Percentiles rank a stretch among this genome's conserved stretches.
Evolutionary conservation across 371 early-diverging fungal genomes (phyloP).

Genomic region (Cokeromyces recurvatus): DNA sequence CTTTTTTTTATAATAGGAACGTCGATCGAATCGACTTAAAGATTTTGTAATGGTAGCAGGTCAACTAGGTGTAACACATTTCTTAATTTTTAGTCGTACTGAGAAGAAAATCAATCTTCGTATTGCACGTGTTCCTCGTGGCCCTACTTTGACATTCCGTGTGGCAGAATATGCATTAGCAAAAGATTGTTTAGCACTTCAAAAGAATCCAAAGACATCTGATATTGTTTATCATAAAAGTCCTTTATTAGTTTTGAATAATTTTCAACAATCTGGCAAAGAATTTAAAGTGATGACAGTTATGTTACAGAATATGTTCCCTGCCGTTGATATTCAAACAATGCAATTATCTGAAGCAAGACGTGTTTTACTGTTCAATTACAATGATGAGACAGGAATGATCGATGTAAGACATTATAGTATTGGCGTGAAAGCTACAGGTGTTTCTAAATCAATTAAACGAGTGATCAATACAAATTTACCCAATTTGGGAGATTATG

Average conservation of each 20-base stretch:
- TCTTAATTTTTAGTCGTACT: conserved; percentile 85
- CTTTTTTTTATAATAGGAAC: conserved; percentile 52
- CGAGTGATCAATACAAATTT: conserved; percentile 70
- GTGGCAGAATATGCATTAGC: conserved; percentile 80
- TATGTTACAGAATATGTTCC: conserved; percentile 95
- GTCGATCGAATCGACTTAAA: conserved; percentile 85
- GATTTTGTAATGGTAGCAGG: conserved; percentile 91
- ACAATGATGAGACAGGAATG: conserved; percentile 75
- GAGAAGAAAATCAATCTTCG: conserved; percentile 81
- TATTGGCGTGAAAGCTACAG: conserved; percentile 82
- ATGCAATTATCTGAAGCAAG: conserved; percentile 86
- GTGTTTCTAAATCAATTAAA: conserved; percentile 89
- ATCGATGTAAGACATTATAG: conserved; percentile 93
- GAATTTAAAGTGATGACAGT: conserved; percentile 89
- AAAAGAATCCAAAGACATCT: conserved; percentile 77
- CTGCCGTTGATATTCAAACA: conserved; percentile 87
- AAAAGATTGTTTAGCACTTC: conserved; percentile 77
- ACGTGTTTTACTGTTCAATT: conserved; percentile 89
- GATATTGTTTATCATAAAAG: conserved; percentile 72
- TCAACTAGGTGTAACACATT: conserved; percentile 83
- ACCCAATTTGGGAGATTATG: conserved; percentile 74
- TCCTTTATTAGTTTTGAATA: conserved; percentile 91
- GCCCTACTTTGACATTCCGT: conserved; percentile 92
- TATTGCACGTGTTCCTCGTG: conserved; percentile 84
- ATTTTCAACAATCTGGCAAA: conserved; percentile 77